Evolutionary conservation across 2,329 filamentous ascomycete species (phyloP).

Genomic region (Xylariaceae sp.): DNA sequence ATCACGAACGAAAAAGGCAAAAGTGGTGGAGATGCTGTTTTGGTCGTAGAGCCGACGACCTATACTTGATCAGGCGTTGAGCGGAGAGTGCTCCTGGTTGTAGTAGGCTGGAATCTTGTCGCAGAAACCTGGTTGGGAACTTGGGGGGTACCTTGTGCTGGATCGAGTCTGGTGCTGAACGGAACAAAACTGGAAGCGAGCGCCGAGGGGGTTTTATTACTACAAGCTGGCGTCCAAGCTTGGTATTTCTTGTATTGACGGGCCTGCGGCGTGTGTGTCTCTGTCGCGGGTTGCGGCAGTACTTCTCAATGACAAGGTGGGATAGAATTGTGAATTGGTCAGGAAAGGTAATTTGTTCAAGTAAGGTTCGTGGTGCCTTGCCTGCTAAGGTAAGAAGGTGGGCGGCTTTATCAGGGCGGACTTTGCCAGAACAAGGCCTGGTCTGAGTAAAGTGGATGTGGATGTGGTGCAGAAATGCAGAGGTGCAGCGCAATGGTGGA

Average conservation of each 20-base stretch:
- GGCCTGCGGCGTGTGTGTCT: constrained; percentile 38
- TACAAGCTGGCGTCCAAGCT: constrained; percentile 13
- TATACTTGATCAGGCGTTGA: constrained; percentile 62
- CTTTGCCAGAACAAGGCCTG: not conserved
- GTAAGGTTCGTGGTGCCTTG: not conserved
- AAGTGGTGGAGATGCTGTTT: constrained; percentile 60
- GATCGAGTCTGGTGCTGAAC: constrained; percentile 43
- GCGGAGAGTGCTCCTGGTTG: constrained; percentile 43
- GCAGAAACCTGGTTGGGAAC: constrained; percentile 48
- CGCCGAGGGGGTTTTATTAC: constrained; percentile 32
- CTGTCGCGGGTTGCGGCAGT: too few species aligned
- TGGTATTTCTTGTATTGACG: constrained; percentile 14
- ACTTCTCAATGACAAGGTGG: too few species aligned
- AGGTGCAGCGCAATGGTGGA: not conserved
- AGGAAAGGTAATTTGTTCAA: too few species aligned
- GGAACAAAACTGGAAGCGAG: constrained; percentile 37
- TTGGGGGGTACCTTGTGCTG: constrained; percentile 37
- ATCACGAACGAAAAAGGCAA: constrained; percentile 51
- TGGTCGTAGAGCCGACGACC: constrained; percentile 62
- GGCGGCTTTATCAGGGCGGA: too few species aligned
- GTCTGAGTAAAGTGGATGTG: not conserved
- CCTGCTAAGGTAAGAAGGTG: not conserved
- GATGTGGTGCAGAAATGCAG: not conserved
- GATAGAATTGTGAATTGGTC: too few species aligned
- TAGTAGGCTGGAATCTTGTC: constrained; percentile 41